Conservation (phyloP, 495 filamentous ascomycete genomes). For the Penicillium crystallinum region DNA sequence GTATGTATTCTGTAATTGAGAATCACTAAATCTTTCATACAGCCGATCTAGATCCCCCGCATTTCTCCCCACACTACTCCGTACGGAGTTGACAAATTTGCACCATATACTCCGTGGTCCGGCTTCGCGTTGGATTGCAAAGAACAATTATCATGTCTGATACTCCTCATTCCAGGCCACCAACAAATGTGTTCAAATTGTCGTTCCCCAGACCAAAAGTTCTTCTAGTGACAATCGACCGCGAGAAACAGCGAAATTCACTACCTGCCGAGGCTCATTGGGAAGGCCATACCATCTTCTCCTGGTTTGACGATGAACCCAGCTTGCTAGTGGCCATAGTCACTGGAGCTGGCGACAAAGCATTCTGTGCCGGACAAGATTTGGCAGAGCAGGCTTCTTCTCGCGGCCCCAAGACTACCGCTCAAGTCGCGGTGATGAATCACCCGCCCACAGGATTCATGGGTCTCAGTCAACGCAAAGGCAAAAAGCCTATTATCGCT, state of each 20-base stretch:
- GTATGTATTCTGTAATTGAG: too few relatives aligned
- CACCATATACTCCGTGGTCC: too few relatives aligned
- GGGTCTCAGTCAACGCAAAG: conserved; percentile 26
- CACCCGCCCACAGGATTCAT: conserved; percentile 23
- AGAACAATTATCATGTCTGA: neutral
- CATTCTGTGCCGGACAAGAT: conserved; percentile 50
- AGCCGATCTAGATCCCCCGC: neutral
- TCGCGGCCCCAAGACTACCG: conserved; percentile 2
- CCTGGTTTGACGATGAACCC: conserved; percentile 48
- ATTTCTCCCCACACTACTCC: neutral
- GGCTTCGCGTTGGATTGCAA: too few relatives aligned
- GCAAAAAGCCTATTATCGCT: conserved; percentile 55
- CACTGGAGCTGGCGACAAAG: conserved; percentile 45
- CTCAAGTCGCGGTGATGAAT: conserved; percentile 10
- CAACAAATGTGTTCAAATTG: conserved; percentile 17
- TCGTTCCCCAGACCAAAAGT: conserved; percentile 30
- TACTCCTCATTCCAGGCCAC: conserved; percentile 8
- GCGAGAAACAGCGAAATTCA: conserved; percentile 37
- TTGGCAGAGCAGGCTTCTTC: conserved; percentile 25
- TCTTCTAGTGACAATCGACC: conserved; percentile 33
- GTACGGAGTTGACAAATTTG: too few relatives aligned
- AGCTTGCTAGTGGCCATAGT: conserved; percentile 43
- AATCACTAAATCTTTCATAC: neutral
- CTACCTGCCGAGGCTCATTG: conserved; percentile 38
- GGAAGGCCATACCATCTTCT: conserved; percentile 40